Evolutionary conservation across 345 rosid genomes (phyloP), one percentile per base, ranked within the genome.

Genomic region (Eucalyptus sp.): DNA sequence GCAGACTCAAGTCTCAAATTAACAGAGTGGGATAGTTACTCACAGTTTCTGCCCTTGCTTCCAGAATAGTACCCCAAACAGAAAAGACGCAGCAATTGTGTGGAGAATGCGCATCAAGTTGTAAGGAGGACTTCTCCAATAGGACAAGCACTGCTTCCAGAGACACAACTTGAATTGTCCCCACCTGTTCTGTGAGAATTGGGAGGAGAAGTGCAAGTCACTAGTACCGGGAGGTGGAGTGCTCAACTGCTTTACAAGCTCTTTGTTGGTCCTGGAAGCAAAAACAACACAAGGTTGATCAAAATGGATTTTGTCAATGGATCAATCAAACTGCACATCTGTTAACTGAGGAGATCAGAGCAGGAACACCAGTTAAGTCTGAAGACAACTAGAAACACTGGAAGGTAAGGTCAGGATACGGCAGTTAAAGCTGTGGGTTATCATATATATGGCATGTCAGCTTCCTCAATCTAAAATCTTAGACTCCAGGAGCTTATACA

Each of bases 61-160:
- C 98, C 97, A 96, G 88, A 93, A 95, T 44, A 97, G 93, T 20
- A 92, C 12, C 60, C 97, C 98, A 87, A 95, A 94, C 76, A 94
- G 87, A 25, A 95, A 44, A 87, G 98, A 94, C 27, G 95, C 66
- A 15, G 85, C 86, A 8, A 90, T 4, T 5, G 90, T 91, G 71
- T 89, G 89, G 81, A 88, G 41, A n/a, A 95, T 88, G 20, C 98
- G 95, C 88, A 51, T 87, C 88, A 96, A 90, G 89, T 97, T 97
- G 91, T 95, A 96, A 18, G 97, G 79, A 86, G 98, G 99, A 87
- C 95, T 95, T 94, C 97, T 95, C 98, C 99, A 97, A 60, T 97
- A 95, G 52, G 99, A 94, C 58, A 95, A 89, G 48, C 92, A 89
- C 90, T 91, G 96, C 90, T 97, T 97, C 99, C 99, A 96, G 29